Percentiles rank a stretch among this genome's conserved stretches.
Evolutionary conservation across 208 protist species (phyloP).

Genomic region (Angomonas deanei): DNA sequence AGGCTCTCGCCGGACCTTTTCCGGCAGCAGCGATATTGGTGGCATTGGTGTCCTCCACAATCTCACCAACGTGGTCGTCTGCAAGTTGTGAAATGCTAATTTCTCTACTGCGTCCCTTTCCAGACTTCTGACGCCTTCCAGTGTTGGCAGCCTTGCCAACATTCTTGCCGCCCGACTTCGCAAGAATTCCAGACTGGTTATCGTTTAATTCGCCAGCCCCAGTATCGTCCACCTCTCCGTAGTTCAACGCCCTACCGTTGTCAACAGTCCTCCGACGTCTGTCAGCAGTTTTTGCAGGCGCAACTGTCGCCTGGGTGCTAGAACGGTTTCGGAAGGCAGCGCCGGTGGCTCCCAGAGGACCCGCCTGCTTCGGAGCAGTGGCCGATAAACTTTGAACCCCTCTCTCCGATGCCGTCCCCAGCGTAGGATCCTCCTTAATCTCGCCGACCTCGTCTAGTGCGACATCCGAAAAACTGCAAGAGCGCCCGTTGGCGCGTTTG

Average conservation of each 20-base stretch:
- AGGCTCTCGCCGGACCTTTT: neutral
- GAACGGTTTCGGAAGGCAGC: too few species aligned
- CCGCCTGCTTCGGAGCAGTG: too few species aligned
- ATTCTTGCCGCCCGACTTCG: neutral
- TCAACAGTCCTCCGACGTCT: neutral
- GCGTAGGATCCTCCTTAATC: constrained; percentile 17
- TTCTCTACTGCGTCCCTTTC: neutral
- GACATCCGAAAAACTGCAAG: constrained; percentile 47
- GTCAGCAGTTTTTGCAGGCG: neutral
- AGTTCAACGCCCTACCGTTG: neutral
- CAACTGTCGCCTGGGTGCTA: neutral
- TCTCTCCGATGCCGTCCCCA: too few species aligned
- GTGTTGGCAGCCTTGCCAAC: neutral
- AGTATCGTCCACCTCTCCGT: constrained; percentile 7
- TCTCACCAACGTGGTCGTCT: neutral
- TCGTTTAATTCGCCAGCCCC: too few species aligned
- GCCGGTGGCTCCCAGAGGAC: neutral
- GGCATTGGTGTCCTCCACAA: neutral
- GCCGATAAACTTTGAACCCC: too few species aligned
- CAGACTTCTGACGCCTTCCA: neutral
- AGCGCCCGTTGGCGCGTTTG: constrained; percentile 25
- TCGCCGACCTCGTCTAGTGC: constrained; percentile 17
- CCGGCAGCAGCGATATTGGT: neutral
- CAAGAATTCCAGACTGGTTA: too few species aligned
- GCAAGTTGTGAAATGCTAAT: constrained; percentile 1